These are phyloP conservation scores for Thermothielavioides terrestris DNA, from an alignment of 495 filamentous ascomycete species.

Conservation along the genomic window DNA sequence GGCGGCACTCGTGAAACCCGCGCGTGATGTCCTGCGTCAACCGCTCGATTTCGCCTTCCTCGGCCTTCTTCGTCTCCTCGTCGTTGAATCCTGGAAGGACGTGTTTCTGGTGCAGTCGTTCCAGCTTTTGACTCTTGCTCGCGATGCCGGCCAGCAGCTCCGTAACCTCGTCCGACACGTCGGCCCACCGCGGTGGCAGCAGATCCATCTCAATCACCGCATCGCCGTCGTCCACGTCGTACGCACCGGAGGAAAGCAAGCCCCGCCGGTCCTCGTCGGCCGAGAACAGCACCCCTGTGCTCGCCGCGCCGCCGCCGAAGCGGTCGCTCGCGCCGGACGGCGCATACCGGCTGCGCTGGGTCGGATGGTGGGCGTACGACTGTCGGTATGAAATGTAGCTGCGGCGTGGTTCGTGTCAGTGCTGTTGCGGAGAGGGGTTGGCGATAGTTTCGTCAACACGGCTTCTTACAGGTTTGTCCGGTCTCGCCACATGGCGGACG, in stretches of 20 bases:
- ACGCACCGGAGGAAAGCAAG: conserved; percentile 69
- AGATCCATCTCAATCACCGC: conserved; percentile 98
- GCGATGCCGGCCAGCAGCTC: conserved; percentile 75
- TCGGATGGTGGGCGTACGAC: conserved; percentile 90
- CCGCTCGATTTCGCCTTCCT: conserved; percentile 82
- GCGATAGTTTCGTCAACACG: no score
- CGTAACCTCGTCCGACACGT: conserved; percentile 87
- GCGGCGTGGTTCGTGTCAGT: background rate
- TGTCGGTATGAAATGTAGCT: conserved; percentile 99
- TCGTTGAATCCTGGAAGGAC: conserved; percentile 95
- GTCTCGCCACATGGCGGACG: conserved; percentile 87
- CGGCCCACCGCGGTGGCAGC: conserved; percentile 89
- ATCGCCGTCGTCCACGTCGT: conserved; percentile 80
- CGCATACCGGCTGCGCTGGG: conserved; percentile 69
- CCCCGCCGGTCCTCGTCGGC: conserved; percentile 67
- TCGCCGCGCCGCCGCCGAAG: conserved; percentile 49
- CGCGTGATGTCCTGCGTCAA: conserved; percentile 84
- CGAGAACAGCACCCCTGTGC: conserved; percentile 29
- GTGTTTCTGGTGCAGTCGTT: conserved; percentile 93
- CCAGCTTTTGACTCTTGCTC: conserved; percentile 70
- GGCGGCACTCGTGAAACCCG: conserved; percentile 82
- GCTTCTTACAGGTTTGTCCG: conserved; percentile 80
- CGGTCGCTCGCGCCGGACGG: conserved; percentile 54
- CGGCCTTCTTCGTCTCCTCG: conserved; percentile 70
- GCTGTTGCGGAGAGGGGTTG: background rate